Evolutionary conservation across 352 stramenopile genomes (phyloP).

Genomic region (Globisporangium camurandrum): DNA sequence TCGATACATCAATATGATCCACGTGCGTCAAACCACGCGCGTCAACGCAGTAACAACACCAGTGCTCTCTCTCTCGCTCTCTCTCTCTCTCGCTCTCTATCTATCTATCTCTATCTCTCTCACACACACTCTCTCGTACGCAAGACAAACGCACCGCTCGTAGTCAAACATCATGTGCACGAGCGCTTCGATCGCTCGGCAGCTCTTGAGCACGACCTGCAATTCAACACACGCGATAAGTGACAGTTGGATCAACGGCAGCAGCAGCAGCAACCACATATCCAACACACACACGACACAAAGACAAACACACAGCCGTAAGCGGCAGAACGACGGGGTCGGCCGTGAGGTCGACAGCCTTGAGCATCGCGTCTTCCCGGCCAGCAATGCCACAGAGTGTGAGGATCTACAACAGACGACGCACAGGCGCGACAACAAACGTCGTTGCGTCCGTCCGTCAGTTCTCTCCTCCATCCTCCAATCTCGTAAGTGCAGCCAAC

Average conservation of each 20-base stretch:
- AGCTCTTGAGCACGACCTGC: conserved; percentile 60
- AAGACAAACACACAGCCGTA: conserved; percentile 26
- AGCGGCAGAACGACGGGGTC: conserved; percentile 56
- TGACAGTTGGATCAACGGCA: too few species aligned
- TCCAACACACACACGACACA: neutral
- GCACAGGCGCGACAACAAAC: neutral
- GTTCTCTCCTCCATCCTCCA: neutral
- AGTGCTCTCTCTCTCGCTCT: neutral
- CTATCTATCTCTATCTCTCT: neutral
- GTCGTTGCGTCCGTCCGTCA: neutral
- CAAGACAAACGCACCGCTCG: conserved; percentile 27
- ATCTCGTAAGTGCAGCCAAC: too few species aligned
- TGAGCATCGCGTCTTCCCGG: conserved; percentile 46
- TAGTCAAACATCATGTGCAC: conserved; percentile 81
- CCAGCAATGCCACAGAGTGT: conserved; percentile 45
- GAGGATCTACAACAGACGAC: conserved; percentile 23
- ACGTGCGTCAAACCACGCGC: neutral
- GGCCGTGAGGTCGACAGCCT: conserved; percentile 36
- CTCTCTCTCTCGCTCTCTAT: neutral
- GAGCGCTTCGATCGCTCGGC: conserved; percentile 43
- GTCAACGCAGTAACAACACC: neutral
- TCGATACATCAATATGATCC: too few species aligned
- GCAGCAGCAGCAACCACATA: too few species aligned
- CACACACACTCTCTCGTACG: neutral
- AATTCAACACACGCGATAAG: neutral